A percentile compares a stretch with the other conserved stretches of the same genome.
Conservation (phyloP, 768 basidiomycete species). For the Boletus coccyginus region DNA sequence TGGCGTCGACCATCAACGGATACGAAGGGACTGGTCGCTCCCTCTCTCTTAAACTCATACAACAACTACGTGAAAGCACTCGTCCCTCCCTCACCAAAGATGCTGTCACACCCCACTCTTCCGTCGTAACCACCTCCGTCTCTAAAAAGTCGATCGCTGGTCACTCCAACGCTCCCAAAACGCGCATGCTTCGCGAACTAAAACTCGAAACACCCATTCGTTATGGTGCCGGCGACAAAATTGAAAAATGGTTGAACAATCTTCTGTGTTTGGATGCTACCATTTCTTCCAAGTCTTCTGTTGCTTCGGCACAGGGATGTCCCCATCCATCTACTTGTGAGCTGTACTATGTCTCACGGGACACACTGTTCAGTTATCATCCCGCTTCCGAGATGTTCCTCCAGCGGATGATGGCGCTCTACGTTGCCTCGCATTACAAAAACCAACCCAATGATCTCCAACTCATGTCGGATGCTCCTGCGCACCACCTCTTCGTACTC, state of each 20-base stretch:
- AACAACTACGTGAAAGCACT: conserved; percentile 91
- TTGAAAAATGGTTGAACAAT: conserved; percentile 93
- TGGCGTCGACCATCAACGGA: conserved; percentile 99
- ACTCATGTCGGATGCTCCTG: conserved; percentile 93
- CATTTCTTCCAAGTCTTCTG: conserved; percentile 44
- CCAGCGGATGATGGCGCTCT: conserved; percentile 97
- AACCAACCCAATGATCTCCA: conserved; percentile 99
- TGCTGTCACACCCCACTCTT: conserved; percentile 38
- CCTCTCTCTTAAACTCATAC: conserved; percentile 94
- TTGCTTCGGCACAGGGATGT: conserved; percentile 60
- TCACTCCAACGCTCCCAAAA: conserved; percentile 58
- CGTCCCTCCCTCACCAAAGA: conserved; percentile 76
- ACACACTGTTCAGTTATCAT: conserved; percentile 96
- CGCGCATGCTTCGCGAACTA: conserved; percentile 82
- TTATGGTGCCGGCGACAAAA: conserved; percentile 79
- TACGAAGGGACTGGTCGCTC: conserved; percentile 99
- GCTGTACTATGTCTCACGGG: conserved; percentile 91
- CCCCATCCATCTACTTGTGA: conserved; percentile 95
- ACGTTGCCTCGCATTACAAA: conserved; percentile 98
- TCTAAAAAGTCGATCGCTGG: conserved; percentile 50
- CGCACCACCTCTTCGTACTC: conserved; percentile 94
- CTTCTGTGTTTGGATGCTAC: conserved; percentile 91
- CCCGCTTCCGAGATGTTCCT: conserved; percentile 97
- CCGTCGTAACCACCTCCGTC: conserved; percentile 33
- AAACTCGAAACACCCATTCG: conserved; percentile 95